phyloP scores from a whole-genome alignment of 768 basidiomycete genomes.

The Amanita rimosa region DNA sequence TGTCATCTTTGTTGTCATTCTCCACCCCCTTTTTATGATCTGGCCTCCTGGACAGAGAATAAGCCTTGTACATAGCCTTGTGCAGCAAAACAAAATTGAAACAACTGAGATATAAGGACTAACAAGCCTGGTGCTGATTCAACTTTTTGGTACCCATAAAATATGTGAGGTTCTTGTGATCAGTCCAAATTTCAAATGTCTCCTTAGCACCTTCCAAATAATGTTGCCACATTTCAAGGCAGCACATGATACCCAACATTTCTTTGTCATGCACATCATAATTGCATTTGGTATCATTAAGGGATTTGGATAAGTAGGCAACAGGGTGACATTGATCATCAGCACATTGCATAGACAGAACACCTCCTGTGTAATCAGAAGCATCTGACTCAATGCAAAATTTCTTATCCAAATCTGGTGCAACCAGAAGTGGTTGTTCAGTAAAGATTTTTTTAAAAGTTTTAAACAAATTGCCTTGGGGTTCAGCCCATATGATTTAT shows the following conservation, averaged over 20 bases:
- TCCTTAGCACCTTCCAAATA: no score
- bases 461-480: background rate
- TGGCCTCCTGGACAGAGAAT: background rate
- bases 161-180: slow-evolving; percentile 8
- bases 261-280: background rate
- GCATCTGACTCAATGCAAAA: background rate
- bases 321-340: background rate
- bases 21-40: background rate
- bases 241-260: no score
- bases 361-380: background rate
- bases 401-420: background rate
- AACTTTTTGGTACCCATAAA: background rate
- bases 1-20: background rate
- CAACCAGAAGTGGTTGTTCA: background rate
- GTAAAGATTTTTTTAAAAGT: background rate
- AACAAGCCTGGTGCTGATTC: background rate
- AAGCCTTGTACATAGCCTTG: background rate
- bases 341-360: background rate
- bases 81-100: background rate
- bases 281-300: background rate
- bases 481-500: background rate
- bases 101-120: background rate
- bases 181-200: slow-evolving; percentile 5
- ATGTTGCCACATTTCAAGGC: no score
- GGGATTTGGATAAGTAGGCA: background rate